Evolutionary conservation across 345 rosid genomes (phyloP), one percentile per base, ranked within the genome.

Genomic region (Eucalyptus leucophloia): DNA sequence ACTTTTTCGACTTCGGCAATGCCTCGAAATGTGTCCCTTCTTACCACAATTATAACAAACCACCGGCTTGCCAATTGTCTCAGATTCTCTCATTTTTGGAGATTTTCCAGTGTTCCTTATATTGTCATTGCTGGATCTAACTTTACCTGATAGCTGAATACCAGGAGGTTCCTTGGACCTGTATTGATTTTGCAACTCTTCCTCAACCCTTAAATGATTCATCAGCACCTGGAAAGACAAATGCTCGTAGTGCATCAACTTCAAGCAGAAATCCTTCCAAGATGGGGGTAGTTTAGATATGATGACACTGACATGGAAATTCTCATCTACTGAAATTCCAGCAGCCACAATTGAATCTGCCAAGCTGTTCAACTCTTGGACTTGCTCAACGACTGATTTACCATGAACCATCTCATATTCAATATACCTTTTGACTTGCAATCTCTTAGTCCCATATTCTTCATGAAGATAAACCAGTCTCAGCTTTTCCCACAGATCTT

Each of bases 401-500:
- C 90, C 96, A 54, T 95, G 97, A 50, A 93, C 92, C 88, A 96
- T 94, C 91, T 94, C 93, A 92, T 91, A 96, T 89, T 97, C 98
- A 82, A 96, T 92, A 92, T 97, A 97, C 91, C 90, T 95, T 89
- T 93, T 97, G 23, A 97, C 98, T 86, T 90, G 96, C 90, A 93
- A 90, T 90, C 96, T 94, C 94, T 93, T 95, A 4, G 95, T 93
- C 89, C 94, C 96, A 37, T 91, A 91, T 85, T 95, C 97, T 88
- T 96, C 97, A 44, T 91, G 86, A 26, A 93, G 96, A 91, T 97
- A 96, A 40, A 95, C 96, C 87, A 92, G 91, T 86, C 92, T 96
- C 88, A 96, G 95, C 91, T 94, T 95, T 65, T 95, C 97, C 98
- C 99, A 97, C n/a, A 96, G 90, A 87, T 94, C 96, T 92, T 94